Percentiles rank a stretch among this genome's conserved stretches.
phyloP scores from a whole-genome alignment of 257 asterid genomes.

The Rhazya stricta region DNA sequence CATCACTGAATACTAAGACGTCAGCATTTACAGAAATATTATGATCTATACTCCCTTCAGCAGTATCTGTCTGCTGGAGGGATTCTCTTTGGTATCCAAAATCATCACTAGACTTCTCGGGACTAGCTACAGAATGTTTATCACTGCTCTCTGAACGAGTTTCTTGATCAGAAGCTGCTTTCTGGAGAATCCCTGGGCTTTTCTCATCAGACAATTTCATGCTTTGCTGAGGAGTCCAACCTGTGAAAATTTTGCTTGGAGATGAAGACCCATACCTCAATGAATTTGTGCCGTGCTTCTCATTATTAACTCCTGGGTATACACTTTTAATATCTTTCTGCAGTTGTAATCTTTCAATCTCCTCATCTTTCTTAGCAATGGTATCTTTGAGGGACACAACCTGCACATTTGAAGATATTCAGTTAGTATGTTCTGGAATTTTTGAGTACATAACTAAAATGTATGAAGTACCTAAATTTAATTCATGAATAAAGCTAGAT shows the following conservation, averaged over 20 bases:
- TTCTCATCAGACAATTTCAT: conserved; percentile 19
- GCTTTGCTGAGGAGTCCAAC: conserved; percentile 20
- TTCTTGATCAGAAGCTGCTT: conserved; percentile 29
- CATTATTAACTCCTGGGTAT: conserved; percentile 23
- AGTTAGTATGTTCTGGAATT: background rate
- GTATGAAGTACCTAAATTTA: background rate
- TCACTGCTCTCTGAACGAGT: conserved; percentile 28
- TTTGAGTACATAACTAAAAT: background rate
- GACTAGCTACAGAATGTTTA: conserved; percentile 23
- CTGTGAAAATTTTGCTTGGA: conserved; percentile 14
- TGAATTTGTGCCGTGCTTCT: conserved; percentile 29
- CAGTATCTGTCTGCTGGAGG: conserved; percentile 12
- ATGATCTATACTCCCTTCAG: conserved; percentile 9
- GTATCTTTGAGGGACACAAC: conserved; percentile 81
- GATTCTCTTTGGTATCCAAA: conserved; percentile 17
- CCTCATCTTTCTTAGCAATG: conserved; percentile 82
- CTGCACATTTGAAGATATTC: conserved; percentile 28
- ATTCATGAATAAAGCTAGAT: background rate
- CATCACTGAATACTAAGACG: conserved; percentile 18
- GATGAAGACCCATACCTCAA: conserved; percentile 45
- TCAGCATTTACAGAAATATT: conserved; percentile 14
- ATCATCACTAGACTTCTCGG: conserved; percentile 18
- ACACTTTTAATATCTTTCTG: conserved; percentile 40
- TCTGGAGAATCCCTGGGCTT: conserved; percentile 14
- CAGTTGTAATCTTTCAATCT: conserved; percentile 60